Conservation (phyloP, 2,329 filamentous ascomycete genomes). For the Chrysoporthe austroafricana region DNA sequence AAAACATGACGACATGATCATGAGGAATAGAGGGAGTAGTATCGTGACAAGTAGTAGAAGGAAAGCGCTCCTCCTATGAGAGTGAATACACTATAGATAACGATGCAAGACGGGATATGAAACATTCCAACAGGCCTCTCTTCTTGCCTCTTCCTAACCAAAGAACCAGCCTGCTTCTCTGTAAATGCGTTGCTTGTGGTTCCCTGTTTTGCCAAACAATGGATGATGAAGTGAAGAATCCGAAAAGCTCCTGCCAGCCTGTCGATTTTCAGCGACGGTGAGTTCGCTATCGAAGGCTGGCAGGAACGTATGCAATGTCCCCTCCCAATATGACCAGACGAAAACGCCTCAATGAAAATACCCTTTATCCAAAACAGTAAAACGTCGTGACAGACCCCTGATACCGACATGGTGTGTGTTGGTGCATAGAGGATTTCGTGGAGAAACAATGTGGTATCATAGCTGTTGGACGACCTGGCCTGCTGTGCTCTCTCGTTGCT, state of each 20-base stretch:
- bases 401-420: conserved; percentile 23
- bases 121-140: background rate
- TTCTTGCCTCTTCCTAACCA: background rate
- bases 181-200: conserved; percentile 14
- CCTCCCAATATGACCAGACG: conserved; percentile 7
- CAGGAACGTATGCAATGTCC: conserved; percentile 22
- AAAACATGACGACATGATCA: background rate
- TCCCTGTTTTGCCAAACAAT: background rate
- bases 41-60: background rate
- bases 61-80: background rate
- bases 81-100: conserved; percentile 5
- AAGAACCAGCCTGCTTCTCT: background rate
- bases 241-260: background rate
- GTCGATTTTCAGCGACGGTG: background rate
- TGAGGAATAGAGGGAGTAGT: background rate
- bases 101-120: conserved; percentile 1
- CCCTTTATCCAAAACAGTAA: conserved; percentile 16
- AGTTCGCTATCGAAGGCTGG: conserved; percentile 9
- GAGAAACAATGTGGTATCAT: conserved; percentile 29
- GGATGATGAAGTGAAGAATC: conserved; percentile 2
- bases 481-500: conserved; percentile 21
- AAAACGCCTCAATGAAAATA: conserved; percentile 27
- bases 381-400: conserved; percentile 9
- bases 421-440: conserved; percentile 26
- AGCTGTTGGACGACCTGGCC: conserved; percentile 27